Conservation (phyloP, 2,329 filamentous ascomycete genomes). For the Eurotiales sp. region DNA sequence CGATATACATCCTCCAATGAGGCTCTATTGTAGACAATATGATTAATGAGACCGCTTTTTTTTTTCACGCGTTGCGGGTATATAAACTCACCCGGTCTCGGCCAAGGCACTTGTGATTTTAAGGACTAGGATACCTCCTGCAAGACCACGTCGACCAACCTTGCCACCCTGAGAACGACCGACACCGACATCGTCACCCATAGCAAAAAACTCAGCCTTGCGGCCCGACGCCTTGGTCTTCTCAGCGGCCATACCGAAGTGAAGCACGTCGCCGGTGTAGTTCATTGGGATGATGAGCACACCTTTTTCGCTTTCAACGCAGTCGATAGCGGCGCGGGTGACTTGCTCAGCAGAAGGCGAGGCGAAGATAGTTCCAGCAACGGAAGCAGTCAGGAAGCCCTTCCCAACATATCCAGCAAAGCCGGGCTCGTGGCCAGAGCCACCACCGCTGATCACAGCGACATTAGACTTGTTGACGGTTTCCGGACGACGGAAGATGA, state of each 20-base stretch:
- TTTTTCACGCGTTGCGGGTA: background rate
- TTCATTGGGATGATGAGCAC: conserved; percentile 94
- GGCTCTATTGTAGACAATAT: conserved; percentile 27
- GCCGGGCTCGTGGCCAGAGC: conserved; percentile 84
- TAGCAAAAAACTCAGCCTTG: conserved; percentile 81
- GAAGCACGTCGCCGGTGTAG: conserved; percentile 84
- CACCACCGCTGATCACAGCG: conserved; percentile 81
- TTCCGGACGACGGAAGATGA: conserved; percentile 69
- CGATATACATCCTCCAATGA: conserved; percentile 67
- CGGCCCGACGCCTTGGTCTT: conserved; percentile 79
- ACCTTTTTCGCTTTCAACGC: conserved; percentile 68
- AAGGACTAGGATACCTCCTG: conserved; percentile 84
- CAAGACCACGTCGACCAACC: conserved; percentile 85
- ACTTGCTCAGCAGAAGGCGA: conserved; percentile 80
- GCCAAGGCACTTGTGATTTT: conserved; percentile 86
- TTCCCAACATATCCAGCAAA: conserved; percentile 82
- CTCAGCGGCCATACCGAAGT: conserved; percentile 91
- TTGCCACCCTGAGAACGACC: conserved; percentile 80
- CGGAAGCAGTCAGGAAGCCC: conserved; percentile 74
- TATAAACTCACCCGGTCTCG: conserved; percentile 55
- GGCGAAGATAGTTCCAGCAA: conserved; percentile 84
- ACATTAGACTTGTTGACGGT: conserved; percentile 57
- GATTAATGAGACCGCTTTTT: background rate
- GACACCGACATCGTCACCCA: conserved; percentile 89
- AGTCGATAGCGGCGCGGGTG: conserved; percentile 66